Evolutionary conservation across 495 filamentous ascomycete species (phyloP), one percentile per base, ranked within the genome.

Genomic region (Neurospora sublineolata): DNA sequence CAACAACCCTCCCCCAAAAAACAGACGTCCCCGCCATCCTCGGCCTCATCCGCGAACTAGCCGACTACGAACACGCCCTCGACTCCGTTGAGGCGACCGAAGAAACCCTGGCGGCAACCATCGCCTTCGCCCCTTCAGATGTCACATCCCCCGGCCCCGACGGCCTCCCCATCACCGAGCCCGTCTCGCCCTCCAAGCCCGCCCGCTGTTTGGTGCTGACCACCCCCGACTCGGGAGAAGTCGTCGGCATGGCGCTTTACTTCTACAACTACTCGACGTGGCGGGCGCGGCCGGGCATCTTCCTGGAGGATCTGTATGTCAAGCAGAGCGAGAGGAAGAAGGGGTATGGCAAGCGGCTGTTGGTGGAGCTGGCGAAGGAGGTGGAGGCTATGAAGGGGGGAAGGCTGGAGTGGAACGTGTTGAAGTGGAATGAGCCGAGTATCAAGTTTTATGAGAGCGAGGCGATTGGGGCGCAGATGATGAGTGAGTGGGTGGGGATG

Each of bases 241-340:
- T 84, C 0, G 86, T 79, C 1, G 88, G 88, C 11, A 87, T 90
- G 77, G 88, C 88, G 5, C 70, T 90, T 69, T 89, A 88, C 74
- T 88, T 86, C 70, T 86, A 87, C 76, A 87, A 86, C 75, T 86
- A 86, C 78, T 83, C 88, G 71, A 97, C 95, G 6, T 98, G 95
- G 95, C 88, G 90, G 42, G 88, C 90, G 4, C 86, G 87, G 11
- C 91, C 95, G 2, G 95, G 95, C 1, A 93, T 99, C 75, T 97
- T 95, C 77, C 90, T 99, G 14, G 95, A 99, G 78, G 95, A 99
- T 78, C 83, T 99, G 11, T 97, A 92, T 76, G 93, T 99, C 38
- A 83, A 89, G 76, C 86, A 89, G 30, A 81, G 80, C 36, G 90
- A 90, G 64, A 82, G 95, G 6, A 89, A 89, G 27, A 84, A 87